These are phyloP conservation scores for Globisporangium iwayamae DNA, from an alignment of 352 stramenopile genomes.

Conservation along the genomic window DNA sequence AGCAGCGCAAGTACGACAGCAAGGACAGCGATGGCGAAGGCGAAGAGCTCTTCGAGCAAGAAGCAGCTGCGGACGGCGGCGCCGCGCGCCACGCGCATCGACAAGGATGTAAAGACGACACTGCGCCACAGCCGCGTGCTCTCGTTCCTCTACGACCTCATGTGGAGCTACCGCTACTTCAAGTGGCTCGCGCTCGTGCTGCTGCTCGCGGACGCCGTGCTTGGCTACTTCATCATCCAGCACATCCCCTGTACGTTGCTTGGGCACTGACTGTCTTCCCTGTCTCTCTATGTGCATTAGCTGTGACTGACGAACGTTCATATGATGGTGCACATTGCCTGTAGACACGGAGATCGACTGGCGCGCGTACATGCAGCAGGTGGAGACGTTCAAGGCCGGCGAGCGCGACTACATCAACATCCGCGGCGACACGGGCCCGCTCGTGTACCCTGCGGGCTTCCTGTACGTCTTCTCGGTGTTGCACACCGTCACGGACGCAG, in stretches of 20 bases:
- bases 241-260: conserved; percentile 55
- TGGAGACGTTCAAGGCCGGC: conserved; percentile 89
- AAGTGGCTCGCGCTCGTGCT: conserved; percentile 53
- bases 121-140: conserved; percentile 62
- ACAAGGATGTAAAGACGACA: conserved; percentile 86
- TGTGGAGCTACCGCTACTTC: conserved; percentile 88
- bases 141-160: conserved; percentile 75
- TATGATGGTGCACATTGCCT: neutral
- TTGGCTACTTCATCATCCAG: conserved; percentile 82
- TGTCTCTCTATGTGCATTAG: neutral
- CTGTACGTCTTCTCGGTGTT: conserved; percentile 96
- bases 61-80: neutral
- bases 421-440: conserved; percentile 92
- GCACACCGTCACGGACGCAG: conserved; percentile 86
- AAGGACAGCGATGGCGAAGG: conserved; percentile 8
- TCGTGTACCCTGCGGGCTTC: conserved; percentile 98
- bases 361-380: conserved; percentile 99
- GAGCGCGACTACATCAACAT: conserved; percentile 97
- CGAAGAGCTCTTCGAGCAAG: conserved; percentile 1
- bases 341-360: conserved; percentile 99
- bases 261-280: neutral
- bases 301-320: neutral
- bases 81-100: conserved; percentile 72
- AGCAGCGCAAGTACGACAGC: neutral
- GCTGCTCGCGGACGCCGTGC: conserved; percentile 49